Evolutionary conservation across 2,329 filamentous ascomycete species (phyloP), one percentile per base, ranked within the genome.

Genomic region (Exophiala phaeomuriformis): DNA sequence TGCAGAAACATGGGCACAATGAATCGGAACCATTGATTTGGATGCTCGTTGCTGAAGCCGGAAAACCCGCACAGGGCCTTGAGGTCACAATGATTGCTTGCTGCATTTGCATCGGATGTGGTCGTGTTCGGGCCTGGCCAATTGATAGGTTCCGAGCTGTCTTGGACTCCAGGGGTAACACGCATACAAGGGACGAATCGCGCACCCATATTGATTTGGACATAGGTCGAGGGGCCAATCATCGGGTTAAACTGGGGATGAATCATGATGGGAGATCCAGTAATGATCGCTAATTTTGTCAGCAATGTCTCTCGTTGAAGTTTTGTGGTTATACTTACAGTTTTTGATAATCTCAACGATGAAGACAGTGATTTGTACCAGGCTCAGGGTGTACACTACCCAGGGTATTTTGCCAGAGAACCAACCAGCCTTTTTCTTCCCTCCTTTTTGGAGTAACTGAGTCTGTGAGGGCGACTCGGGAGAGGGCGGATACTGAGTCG

Each of bases 21-120:
- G 74, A 98, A 97, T 56, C 93, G 86, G 72, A 81, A 98, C 93
- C 93, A 98, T 69, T 98, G 93, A 67, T 97, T 84, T 0, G 93
- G 93, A 2, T 75, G 66, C 5, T 87, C 86, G 59, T 90, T 80
- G 0, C 83, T 84, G 4, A 90, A 83, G 55, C 85, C 85, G 53
- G 77, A 77, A 64, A 96, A 93, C 30, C 90, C 90, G 69, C 93
- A 98, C 10, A 95, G 78, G 10, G 91, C 74, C 6, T 82, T 84
- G 6, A 98, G 79, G 0, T 82, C 77, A 71, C 93, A 98, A n/a
- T 72, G 64, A 55, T 78, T 77, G 36, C 70, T 71, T 7, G 71
- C 56, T 47, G 72, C 68, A 7, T 72, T 70, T 8, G 77, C 65
- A 47, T 79, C 76, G 27, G 72, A 74, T 1, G 80, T 81, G 0